Evolutionary conservation across 257 asterid species (phyloP), one percentile per base, ranked within the genome.

Genomic region (Nicotiana tomentosiformis): DNA sequence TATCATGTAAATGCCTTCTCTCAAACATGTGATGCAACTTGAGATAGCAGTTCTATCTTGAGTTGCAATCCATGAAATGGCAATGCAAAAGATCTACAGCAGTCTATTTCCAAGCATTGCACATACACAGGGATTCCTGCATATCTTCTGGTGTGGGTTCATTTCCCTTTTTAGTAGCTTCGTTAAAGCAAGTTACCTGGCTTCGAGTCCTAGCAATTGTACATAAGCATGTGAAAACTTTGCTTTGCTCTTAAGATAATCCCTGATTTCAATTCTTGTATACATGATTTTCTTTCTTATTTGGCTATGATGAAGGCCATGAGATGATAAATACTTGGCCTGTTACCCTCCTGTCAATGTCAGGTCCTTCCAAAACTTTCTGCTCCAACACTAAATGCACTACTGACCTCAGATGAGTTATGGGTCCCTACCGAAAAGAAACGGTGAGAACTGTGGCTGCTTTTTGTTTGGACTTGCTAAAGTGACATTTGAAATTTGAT

Each of bases 351-450:
- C 83, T 86, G 37, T 82, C 78, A 69, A 30, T 86, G 56, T 65
- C 86, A 96, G 99, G 99, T 96, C 87, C 98, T 96, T 84, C 98
- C 99, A 26, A 92, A 91, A 84, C 98, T 96, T 84, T 96, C 99
- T 66, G 86, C 98, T 85, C 98, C 95, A 87, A 96, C 98, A 53
- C 83, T 94, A 84, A 94, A 87, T 78, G 97, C 99, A 53, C 88
- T 96, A 85, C 95, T 96, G 86, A 92, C 95, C 68, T 96, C 98
- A 83, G 98, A 96, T 84, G 95, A 91, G 85, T 85, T 96, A 86
- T 96, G 98, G 99, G 99, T 96, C 80, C 93, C 94, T 82, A 91
- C 93, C 88, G 99, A 96, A 90, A 97, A 94, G 90, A 92, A 89
- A 91, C 90, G 99, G 99, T 94, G 87, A 93, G 93, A 81, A 83